phyloP scores from a whole-genome alignment of 352 stramenopile genomes.

The Pythium diclinum region DNA sequence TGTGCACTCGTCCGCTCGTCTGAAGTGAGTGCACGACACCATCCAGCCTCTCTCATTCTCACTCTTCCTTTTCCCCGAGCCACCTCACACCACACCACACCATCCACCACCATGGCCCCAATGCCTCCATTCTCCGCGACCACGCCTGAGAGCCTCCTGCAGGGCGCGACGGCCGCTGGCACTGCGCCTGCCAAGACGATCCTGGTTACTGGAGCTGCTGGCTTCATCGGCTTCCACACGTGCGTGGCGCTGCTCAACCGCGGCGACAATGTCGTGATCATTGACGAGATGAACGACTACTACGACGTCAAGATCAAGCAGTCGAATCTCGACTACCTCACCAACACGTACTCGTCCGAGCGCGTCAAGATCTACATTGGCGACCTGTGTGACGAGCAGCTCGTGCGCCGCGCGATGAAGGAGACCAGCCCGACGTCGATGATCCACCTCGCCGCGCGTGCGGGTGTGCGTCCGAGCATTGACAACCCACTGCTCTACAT shows the following conservation, averaged over 20 bases:
- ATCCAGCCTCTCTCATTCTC: too few species aligned
- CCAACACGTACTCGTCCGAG: slow-evolving; percentile 41
- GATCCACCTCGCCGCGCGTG: slow-evolving; percentile 95
- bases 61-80: background rate
- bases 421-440: slow-evolving; percentile 82
- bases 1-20: background rate
- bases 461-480: slow-evolving; percentile 96
- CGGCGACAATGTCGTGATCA: slow-evolving; percentile 92
- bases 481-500: slow-evolving; percentile 98
- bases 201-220: slow-evolving; percentile 92
- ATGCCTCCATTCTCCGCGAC: slow-evolving; percentile 32
- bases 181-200: slow-evolving; percentile 22
- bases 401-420: slow-evolving; percentile 90
- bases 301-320: slow-evolving; percentile 98
- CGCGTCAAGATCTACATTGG: slow-evolving; percentile 83
- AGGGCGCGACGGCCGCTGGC: background rate
- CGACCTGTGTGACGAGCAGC: slow-evolving; percentile 92
- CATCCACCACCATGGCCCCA: slow-evolving; percentile 24
- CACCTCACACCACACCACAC: background rate
- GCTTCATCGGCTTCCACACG: slow-evolving; percentile 97
- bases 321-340: slow-evolving; percentile 90
- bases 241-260: slow-evolving; percentile 83
- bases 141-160: slow-evolving; percentile 4
- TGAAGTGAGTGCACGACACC: too few species aligned
- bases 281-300: slow-evolving; percentile 99